A percentile compares a stretch with the other conserved stretches of the same genome.
Conservation (phyloP, 129 eudicot genomes). For the Ambrosia artemisiifolia region DNA sequence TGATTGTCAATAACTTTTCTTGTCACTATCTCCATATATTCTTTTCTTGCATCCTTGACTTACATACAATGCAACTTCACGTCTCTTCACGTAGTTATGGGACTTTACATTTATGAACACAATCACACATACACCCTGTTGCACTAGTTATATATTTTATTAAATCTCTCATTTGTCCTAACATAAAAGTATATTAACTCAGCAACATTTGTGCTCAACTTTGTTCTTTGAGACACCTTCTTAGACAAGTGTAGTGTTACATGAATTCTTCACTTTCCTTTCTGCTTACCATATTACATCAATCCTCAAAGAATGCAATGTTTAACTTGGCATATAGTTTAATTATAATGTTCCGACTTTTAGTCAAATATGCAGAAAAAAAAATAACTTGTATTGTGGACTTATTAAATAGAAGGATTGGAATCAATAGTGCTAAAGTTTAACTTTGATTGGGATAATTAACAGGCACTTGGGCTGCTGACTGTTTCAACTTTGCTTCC, state of each 20-base stretch:
- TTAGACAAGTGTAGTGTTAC: neutral
- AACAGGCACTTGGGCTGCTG: constrained; percentile 42
- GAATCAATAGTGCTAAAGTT: neutral
- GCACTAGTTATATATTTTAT: neutral
- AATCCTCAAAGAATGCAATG: neutral
- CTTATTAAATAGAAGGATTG: neutral
- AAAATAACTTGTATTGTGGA: neutral
- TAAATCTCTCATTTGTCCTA: neutral
- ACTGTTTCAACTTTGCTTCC: constrained; percentile 39
- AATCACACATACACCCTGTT: neutral
- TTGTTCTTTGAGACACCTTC: neutral
- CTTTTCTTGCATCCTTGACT: neutral
- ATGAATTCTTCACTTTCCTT: neutral
- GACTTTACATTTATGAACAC: neutral
- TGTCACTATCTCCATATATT: neutral
- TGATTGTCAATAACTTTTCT: neutral
- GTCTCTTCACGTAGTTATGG: neutral
- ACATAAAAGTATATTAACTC: neutral
- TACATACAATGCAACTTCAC: neutral
- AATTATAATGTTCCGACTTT: neutral
- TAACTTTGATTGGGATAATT: constrained; percentile 18
- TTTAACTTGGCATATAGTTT: neutral
- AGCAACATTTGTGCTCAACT: neutral
- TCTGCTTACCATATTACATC: neutral
- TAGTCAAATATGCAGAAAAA: neutral